phyloP scores from a whole-genome alignment of 176 grass and related monocot species.

The Triticum urartu region DNA sequence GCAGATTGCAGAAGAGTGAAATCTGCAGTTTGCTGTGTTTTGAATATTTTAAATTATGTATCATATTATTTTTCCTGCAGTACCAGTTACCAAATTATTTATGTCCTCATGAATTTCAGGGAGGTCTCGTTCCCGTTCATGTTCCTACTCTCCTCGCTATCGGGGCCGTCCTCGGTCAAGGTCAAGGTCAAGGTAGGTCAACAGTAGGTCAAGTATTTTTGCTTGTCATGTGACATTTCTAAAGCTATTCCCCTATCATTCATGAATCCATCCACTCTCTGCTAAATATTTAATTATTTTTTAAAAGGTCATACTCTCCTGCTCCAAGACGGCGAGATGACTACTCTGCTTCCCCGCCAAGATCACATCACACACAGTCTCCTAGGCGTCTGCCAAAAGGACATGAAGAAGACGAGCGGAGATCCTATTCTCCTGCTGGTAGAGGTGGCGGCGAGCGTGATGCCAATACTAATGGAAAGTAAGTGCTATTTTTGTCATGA shows the following conservation, averaged over 20 bases:
- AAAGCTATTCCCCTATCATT: background rate
- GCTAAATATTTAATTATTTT: background rate
- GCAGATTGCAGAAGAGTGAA: background rate
- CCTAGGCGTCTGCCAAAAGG: constrained; percentile 44
- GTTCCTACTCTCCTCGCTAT: constrained; percentile 67
- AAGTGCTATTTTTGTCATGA: constrained; percentile 17
- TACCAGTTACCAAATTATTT: background rate
- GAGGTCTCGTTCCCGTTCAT: constrained; percentile 69
- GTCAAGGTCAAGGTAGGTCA: constrained; percentile 69
- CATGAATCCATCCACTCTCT: background rate
- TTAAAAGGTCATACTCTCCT: constrained; percentile 72
- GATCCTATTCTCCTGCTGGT: constrained; percentile 49
- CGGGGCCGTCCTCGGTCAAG: constrained; percentile 58
- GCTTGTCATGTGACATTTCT: background rate
- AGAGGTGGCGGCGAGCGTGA: constrained; percentile 37
- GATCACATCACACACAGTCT: constrained; percentile 32
- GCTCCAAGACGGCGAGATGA: constrained; percentile 52
- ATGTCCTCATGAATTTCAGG: constrained; percentile 36
- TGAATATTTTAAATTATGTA: background rate
- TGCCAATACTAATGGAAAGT: constrained; percentile 43
- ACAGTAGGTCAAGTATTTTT: background rate
- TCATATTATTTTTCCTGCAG: background rate
- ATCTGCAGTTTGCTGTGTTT: background rate
- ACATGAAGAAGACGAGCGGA: constrained; percentile 35
- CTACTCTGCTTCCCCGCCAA: constrained; percentile 58